Conservation (phyloP, 352 stramenopile genomes). For the Saprolegnia parasitica region DNA sequence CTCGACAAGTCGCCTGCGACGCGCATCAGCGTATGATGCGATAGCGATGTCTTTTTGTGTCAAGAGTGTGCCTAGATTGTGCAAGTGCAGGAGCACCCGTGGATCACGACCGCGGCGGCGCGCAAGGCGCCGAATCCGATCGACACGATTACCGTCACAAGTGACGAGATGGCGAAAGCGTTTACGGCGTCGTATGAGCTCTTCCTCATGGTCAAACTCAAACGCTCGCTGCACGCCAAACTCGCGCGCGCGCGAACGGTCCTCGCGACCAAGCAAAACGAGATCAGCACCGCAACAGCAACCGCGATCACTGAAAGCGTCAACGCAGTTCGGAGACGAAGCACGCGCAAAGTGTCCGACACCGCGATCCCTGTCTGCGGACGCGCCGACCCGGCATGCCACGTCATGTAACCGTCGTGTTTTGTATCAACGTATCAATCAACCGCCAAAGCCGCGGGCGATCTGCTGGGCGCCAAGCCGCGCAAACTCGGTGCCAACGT, state of each 20-base stretch:
- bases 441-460: background rate
- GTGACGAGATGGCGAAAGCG: slow-evolving; percentile 61
- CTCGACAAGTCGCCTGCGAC: slow-evolving; percentile 15
- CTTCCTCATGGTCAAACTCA: slow-evolving; percentile 43
- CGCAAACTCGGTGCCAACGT: slow-evolving; percentile 2
- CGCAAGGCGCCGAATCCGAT: background rate
- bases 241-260: background rate
- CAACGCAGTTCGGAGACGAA: background rate
- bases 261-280: background rate
- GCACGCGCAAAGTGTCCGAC: background rate
- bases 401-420: background rate
- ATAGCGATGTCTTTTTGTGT: no score
- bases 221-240: background rate
- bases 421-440: background rate
- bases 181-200: slow-evolving; percentile 75
- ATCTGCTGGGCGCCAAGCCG: background rate
- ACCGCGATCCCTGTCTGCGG: background rate
- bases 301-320: background rate
- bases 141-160: slow-evolving; percentile 40
- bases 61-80: no score
- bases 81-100: slow-evolving; percentile 47
- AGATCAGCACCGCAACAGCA: background rate
- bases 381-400: background rate
- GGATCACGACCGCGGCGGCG: slow-evolving; percentile 31
- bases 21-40: slow-evolving; percentile 14